phyloP scores from a whole-genome alignment of 495 filamentous ascomycete species.

The Penicillium maclennaniae region DNA sequence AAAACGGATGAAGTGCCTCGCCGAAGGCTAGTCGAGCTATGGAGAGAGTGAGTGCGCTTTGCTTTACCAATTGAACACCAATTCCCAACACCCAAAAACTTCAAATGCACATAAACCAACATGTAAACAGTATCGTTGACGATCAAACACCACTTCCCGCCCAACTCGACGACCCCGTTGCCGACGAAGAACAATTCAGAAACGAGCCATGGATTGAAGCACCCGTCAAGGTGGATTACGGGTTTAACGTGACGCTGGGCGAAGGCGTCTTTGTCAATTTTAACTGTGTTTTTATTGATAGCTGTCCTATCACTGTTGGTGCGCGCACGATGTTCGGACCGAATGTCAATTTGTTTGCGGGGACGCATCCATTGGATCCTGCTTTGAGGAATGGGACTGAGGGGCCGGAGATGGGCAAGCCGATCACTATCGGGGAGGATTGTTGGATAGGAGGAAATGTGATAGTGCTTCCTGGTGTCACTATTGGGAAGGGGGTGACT shows the following conservation, averaged over 20 bases:
- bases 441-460: conserved; percentile 87
- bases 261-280: conserved; percentile 72
- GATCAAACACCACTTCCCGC: conserved; percentile 62
- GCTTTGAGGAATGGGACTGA: conserved; percentile 64
- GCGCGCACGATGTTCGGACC: conserved; percentile 76
- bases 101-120: not conserved
- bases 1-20: conserved; percentile 52
- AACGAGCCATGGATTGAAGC: conserved; percentile 67
- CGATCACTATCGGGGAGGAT: conserved; percentile 78
- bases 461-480: conserved; percentile 72
- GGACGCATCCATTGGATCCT: conserved; percentile 74
- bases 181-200: conserved; percentile 57
- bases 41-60: conserved; percentile 58
- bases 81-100: not conserved
- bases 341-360: conserved; percentile 67
- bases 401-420: conserved; percentile 72
- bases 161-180: conserved; percentile 43
- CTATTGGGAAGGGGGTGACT: conserved; percentile 69
- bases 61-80: not conserved
- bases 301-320: conserved; percentile 71
- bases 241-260: conserved; percentile 66
- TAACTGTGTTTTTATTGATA: conserved; percentile 74
- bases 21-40: conserved; percentile 60
- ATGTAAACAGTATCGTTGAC: conserved; percentile 50
- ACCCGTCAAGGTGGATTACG: conserved; percentile 72